Conservation (phyloP, 192 early-diverging fungal genomes). For the Chytriomyces confervae region DNA sequence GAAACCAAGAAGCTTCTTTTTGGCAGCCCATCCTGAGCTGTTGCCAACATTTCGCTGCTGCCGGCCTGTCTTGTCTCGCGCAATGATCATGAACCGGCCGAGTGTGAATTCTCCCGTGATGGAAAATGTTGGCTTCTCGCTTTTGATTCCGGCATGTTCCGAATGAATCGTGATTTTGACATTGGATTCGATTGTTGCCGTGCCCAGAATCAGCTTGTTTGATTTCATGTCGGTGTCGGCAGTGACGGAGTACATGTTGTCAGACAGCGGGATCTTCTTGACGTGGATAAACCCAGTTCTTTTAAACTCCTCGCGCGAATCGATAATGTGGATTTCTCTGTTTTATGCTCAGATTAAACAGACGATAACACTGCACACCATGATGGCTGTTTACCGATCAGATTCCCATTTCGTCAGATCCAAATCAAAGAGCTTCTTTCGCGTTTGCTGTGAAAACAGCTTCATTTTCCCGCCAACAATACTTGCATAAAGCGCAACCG, state of each 20-base stretch:
- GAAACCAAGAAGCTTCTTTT: neutral
- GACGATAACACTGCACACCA: no score
- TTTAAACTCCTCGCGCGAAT: constrained; percentile 15
- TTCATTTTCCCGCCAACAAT: neutral
- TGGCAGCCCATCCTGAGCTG: constrained; percentile 13
- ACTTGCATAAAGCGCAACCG: neutral
- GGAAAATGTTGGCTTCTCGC: constrained; percentile 28
- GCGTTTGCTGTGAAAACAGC: constrained; percentile 6
- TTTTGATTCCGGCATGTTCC: neutral
- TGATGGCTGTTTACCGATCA: neutral
- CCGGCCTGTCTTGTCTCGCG: neutral
- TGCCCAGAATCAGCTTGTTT: constrained; percentile 6
- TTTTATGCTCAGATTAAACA: neutral
- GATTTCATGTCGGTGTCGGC: constrained; percentile 11
- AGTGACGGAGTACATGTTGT: neutral
- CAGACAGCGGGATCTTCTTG: neutral
- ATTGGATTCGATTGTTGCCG: constrained; percentile 14
- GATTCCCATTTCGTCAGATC: constrained; percentile 21
- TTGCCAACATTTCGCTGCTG: constrained; percentile 25
- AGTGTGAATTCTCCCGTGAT: constrained; percentile 28
- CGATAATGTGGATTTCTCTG: constrained; percentile 6
- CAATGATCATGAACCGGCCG: constrained; percentile 28
- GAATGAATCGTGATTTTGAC: constrained; percentile 13
- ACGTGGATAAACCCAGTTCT: constrained; percentile 20
- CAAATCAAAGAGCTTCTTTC: constrained; percentile 6